Base-by-base conservation (phyloP, 2,329 filamentous ascomycete genomes). In the Nothopassalora personata region DNA sequence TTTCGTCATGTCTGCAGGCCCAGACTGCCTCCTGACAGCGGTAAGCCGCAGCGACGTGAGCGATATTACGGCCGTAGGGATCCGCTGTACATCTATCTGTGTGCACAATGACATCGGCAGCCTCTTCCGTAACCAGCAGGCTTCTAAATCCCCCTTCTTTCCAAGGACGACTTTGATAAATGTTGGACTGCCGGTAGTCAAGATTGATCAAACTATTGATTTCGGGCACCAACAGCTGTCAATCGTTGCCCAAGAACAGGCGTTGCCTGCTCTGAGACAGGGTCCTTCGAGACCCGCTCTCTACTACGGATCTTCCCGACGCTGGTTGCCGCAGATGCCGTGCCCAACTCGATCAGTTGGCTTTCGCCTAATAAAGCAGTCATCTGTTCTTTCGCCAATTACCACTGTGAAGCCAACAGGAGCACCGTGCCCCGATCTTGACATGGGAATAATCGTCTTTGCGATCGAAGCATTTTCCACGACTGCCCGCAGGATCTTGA, bases 11-110 rank as follows among this genome's bases (percentile, higher is more conserved):
- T 23, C 23, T 27, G 54, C 46, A 15, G 19, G 15, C n/a, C 55
- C 48, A 30, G 33, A 48, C 48, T 53, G 18, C 23, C 45, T 45
- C 18, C 30, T 57, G 55, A 57, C 55, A 57, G 55, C 55, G 55
- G 55, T 18, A 45, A n/a, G 48, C 45, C 51, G 55, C 55, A 52
- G 15, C 33, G 47, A 19, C 23, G 23, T 23, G 46, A 39, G 36
- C 54, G 5, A 19, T 31, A 23, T 18, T 51, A 3, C 47, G 45
- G 18, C 54, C 54, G 52, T 46, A 54, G 4, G 23, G 34, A 23
- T 43, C 23, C 9, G 49, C 15, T 46, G 43, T 46, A 15, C 43
- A n/a, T 52, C 27, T 13, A n/a, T 15, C 15, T n/a, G 15, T n/a
- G 11, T 43, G 11, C 11, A 43, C 36, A n/a, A 7, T n/a, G 15